phyloP scores from a whole-genome alignment of 371 early-diverging fungal species.

The Mucor ambiguus region DNA sequence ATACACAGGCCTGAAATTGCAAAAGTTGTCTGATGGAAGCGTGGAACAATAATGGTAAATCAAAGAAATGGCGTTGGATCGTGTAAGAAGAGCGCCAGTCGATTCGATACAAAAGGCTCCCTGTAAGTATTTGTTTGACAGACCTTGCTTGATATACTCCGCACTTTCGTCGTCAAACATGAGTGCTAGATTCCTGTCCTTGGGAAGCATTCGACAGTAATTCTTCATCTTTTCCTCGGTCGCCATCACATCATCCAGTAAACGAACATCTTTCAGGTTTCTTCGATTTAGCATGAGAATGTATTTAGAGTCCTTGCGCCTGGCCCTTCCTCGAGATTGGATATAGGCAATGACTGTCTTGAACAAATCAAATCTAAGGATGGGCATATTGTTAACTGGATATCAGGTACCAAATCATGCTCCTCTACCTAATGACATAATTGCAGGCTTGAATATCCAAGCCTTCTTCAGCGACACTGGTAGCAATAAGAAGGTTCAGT shows the following conservation, averaged over 20 bases:
- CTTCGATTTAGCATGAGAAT: constrained; percentile 68
- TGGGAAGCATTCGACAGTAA: constrained; percentile 48
- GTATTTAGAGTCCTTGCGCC: constrained; percentile 69
- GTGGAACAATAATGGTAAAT: constrained; percentile 8
- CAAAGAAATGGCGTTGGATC: constrained; percentile 4
- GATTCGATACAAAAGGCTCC: neutral
- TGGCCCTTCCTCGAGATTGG: constrained; percentile 90
- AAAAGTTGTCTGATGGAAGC: constrained; percentile 12
- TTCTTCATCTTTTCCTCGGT: constrained; percentile 53
- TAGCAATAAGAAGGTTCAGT: constrained; percentile 84
- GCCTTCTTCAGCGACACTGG: constrained; percentile 95
- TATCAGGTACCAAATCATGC: neutral
- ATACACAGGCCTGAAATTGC: constrained; percentile 9
- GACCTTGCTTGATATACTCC: neutral
- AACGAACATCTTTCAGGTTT: constrained; percentile 32
- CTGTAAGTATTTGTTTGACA: neutral
- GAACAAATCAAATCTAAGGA: constrained; percentile 71
- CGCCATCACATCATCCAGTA: constrained; percentile 35
- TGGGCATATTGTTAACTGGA: neutral
- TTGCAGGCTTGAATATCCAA: constrained; percentile 94
- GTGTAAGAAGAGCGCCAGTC: neutral
- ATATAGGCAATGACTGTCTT: constrained; percentile 72
- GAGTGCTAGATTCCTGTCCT: constrained; percentile 32
- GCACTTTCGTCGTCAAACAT: neutral
- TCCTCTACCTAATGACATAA: constrained; percentile 74